Evolutionary conservation across 78 protist species (phyloP).

Genomic region (Paulinella micropora): DNA sequence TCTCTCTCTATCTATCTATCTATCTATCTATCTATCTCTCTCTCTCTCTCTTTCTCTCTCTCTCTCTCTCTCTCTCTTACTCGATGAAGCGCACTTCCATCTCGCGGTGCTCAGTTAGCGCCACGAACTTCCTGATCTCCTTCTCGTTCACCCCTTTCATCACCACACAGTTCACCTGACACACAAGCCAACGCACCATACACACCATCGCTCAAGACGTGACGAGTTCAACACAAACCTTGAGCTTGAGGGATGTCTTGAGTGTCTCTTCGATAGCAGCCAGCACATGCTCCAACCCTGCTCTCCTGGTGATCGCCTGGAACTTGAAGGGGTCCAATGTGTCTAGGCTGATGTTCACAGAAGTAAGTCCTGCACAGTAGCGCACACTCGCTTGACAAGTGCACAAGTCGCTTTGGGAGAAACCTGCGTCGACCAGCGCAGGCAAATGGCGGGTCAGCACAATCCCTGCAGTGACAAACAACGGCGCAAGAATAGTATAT

Average conservation of each 20-base stretch:
- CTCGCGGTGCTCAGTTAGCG: no score
- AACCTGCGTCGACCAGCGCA: no score
- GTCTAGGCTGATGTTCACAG: conserved; percentile 68
- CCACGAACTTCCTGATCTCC: no score
- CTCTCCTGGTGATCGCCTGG: conserved; percentile 45
- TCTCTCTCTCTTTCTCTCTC: not conserved
- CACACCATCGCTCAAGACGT: no score
- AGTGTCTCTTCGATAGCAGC: not conserved
- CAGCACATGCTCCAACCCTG: not conserved
- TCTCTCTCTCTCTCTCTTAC: not conserved
- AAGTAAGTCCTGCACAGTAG: no score
- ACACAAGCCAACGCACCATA: no score
- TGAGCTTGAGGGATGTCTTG: not conserved
- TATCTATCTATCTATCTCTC: not conserved
- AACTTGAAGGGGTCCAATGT: conserved; percentile 50
- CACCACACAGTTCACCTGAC: conserved; percentile 64
- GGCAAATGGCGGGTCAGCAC: no score
- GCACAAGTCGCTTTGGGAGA: no score
- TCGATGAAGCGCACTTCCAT: no score
- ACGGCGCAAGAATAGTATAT: no score
- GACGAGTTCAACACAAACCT: not conserved
- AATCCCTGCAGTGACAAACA: no score
- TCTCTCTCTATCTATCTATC: not conserved
- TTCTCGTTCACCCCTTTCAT: conserved; percentile 58
- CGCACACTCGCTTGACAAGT: no score